A percentile compares a stretch with the other conserved stretches of the same genome.
Evolutionary conservation across 2,329 filamentous ascomycete species (phyloP).

Genomic region (Beauveria sp.): DNA sequence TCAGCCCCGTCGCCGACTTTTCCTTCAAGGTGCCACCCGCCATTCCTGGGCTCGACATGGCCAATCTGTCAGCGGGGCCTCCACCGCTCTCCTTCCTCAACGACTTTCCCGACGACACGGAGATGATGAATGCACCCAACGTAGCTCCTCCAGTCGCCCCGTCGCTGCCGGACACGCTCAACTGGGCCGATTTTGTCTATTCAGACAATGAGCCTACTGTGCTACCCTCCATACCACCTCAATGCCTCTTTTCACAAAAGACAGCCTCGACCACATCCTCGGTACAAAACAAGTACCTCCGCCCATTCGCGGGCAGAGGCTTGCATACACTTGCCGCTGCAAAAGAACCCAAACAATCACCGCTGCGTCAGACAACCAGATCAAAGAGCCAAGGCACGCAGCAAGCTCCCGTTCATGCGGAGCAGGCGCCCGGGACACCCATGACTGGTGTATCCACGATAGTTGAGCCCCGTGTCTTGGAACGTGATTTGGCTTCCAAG

Average conservation of each 20-base stretch:
- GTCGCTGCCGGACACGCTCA: constrained; percentile 49
- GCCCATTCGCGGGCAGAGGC: constrained; percentile 49
- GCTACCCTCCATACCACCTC: constrained; percentile 38
- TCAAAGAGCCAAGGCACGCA: constrained; percentile 1
- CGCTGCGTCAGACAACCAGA: not conserved
- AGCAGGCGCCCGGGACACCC: constrained; percentile 14
- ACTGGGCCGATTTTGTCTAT: constrained; percentile 38
- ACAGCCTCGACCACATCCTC: constrained; percentile 46
- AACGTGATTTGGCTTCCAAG: constrained; percentile 19
- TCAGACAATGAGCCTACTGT: constrained; percentile 27
- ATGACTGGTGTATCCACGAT: constrained; percentile 20
- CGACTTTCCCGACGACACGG: constrained; percentile 21
- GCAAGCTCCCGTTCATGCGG: constrained; percentile 3
- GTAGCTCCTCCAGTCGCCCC: constrained; percentile 25
- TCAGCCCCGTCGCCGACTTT: constrained; percentile 46
- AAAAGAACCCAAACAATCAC: constrained; percentile 21
- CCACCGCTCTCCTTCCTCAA: constrained; percentile 27
- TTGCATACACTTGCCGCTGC: constrained; percentile 40
- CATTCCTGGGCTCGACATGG: constrained; percentile 34
- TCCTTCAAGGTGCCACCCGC: constrained; percentile 31
- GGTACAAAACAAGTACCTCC: constrained; percentile 40
- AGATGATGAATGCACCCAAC: constrained; percentile 13
- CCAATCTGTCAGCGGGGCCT: constrained; percentile 23
- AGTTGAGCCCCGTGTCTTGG: constrained; percentile 19
- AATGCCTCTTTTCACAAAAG: constrained; percentile 44